Conservation (phyloP, 2,329 filamentous ascomycete species). For the Pseudogymnoascus pannorum region DNA sequence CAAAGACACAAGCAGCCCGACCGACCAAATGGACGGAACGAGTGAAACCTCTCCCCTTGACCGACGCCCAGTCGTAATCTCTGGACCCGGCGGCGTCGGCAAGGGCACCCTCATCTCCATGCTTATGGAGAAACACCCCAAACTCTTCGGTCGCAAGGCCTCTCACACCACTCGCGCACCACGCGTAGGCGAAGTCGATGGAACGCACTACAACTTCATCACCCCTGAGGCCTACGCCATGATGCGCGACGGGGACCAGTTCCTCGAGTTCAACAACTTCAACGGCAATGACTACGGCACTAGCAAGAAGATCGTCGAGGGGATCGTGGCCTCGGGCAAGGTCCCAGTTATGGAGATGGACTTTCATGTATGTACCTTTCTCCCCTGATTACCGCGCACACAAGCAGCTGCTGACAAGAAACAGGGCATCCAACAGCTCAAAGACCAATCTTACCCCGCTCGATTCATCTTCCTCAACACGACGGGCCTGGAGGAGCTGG, state of each 20-base stretch:
- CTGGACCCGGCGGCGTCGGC: slow-evolving; percentile 54
- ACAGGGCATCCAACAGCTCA: slow-evolving; percentile 49
- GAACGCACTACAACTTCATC: slow-evolving; percentile 50
- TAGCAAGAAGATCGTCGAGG: slow-evolving; percentile 44
- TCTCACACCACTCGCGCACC: slow-evolving; percentile 48
- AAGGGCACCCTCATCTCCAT: slow-evolving; percentile 57
- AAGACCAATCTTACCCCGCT: slow-evolving; percentile 48
- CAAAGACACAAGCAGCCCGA: background rate
- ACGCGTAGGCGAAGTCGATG: slow-evolving; percentile 43
- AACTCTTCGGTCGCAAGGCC: slow-evolving; percentile 54
- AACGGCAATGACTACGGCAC: slow-evolving; percentile 49
- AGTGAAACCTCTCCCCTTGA: slow-evolving; percentile 37
- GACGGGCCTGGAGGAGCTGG: slow-evolving; percentile 32
- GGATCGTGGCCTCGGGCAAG: slow-evolving; percentile 46
- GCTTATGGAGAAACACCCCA: slow-evolving; percentile 55
- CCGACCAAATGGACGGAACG: background rate
- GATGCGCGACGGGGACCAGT: slow-evolving; percentile 51
- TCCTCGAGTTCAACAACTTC: slow-evolving; percentile 48
- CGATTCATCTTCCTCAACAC: slow-evolving; percentile 48
- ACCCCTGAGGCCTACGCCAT: slow-evolving; percentile 47
- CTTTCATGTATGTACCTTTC: slow-evolving; percentile 38
- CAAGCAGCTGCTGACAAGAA: slow-evolving; percentile 9
- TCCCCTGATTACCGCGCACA: background rate
- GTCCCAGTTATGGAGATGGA: slow-evolving; percentile 52
- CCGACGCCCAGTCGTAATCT: slow-evolving; percentile 55